phyloP scores from a whole-genome alignment of 192 early-diverging fungal species.

The Funneliformis mosseae region DNA sequence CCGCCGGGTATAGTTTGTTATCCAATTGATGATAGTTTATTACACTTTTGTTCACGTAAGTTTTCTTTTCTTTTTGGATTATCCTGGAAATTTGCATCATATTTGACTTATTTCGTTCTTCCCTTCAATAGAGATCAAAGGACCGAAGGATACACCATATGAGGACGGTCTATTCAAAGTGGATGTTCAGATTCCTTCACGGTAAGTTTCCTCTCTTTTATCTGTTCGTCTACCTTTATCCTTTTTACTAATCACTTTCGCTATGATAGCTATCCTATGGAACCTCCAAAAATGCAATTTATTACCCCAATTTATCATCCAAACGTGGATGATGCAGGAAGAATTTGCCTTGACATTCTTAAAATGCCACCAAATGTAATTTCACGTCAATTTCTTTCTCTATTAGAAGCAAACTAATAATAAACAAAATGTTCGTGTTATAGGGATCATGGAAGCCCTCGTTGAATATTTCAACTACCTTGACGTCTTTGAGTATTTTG shows the following conservation, averaged over 20 bases:
- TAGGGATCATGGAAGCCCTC: constrained; percentile 73
- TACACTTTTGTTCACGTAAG: constrained; percentile 60
- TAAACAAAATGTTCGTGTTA: not conserved
- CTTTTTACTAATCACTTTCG: not conserved
- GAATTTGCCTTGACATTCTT: constrained; percentile 74
- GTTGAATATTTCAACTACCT: constrained; percentile 60
- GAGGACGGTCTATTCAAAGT: constrained; percentile 62
- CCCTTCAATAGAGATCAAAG: constrained; percentile 48
- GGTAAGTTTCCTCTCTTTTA: constrained; percentile 28
- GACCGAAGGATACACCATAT: constrained; percentile 70
- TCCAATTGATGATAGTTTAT: constrained; percentile 60
- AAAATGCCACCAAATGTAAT: constrained; percentile 55
- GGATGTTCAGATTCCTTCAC: constrained; percentile 59
- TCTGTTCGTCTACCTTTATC: too few species aligned
- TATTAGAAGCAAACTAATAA: constrained; percentile 2
- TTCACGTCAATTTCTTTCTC: not conserved
- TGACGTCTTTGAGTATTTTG: constrained; percentile 59
- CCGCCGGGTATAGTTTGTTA: constrained; percentile 65
- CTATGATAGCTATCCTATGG: constrained; percentile 63
- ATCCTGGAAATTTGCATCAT: not conserved
- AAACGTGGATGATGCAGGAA: constrained; percentile 77
- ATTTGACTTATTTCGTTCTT: not conserved
- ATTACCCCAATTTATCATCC: constrained; percentile 81
- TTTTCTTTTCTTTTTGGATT: not conserved
- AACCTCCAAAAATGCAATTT: constrained; percentile 70